phyloP scores from a whole-genome alignment of 2,329 filamentous ascomycete species.

The Capronia epimyces region DNA sequence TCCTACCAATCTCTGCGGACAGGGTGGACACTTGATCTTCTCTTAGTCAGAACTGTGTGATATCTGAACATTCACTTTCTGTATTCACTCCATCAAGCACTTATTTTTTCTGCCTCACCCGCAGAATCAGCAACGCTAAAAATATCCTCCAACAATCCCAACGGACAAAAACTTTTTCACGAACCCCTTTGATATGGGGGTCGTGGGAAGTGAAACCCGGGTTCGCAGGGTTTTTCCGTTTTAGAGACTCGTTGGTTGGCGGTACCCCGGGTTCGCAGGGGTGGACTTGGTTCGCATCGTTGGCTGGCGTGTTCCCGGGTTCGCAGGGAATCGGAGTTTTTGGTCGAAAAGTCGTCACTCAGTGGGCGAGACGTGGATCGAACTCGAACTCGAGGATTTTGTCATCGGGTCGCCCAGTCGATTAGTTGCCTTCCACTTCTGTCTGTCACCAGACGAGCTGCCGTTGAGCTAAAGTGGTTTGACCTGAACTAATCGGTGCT shows the following conservation, averaged over 20 bases:
- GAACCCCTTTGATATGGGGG: background rate
- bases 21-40: too few species aligned
- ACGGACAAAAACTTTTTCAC: background rate
- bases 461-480: background rate
- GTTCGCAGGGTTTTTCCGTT: background rate
- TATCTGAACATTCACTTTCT: too few species aligned
- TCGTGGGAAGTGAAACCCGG: conserved; percentile 2
- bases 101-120: too few species aligned
- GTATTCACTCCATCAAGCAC: too few species aligned
- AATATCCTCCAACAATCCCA: background rate
- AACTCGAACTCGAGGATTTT: background rate
- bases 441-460: background rate
- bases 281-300: background rate
- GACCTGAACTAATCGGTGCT: conserved; percentile 2
- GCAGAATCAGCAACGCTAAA: too few species aligned
- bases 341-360: too few species aligned
- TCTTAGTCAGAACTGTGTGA: too few species aligned
- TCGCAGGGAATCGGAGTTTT: too few species aligned
- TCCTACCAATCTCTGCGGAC: too few species aligned
- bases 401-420: background rate
- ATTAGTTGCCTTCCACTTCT: background rate
- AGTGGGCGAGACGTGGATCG: too few species aligned
- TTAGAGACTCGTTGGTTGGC: background rate
- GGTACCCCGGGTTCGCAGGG: background rate
- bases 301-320: too few species aligned